These are phyloP conservation scores for Lachancea quebecensis DNA, from an alignment of 805 yeast species.

Conservation along the genomic window DNA sequence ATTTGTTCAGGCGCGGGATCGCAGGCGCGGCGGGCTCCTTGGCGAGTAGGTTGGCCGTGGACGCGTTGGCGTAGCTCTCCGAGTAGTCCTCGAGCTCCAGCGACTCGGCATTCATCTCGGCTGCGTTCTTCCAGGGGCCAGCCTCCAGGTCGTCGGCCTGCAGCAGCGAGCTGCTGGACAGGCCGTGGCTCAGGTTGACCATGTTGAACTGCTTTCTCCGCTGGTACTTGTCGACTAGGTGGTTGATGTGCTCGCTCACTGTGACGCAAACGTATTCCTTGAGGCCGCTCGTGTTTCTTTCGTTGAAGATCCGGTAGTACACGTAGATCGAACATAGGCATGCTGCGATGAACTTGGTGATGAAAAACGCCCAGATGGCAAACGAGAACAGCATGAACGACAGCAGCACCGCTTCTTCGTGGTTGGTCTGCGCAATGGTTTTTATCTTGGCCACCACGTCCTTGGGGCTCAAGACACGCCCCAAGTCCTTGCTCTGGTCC, in stretches of 20 bases:
- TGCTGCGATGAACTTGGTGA: conserved; percentile 49
- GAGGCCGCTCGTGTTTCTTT: conserved; percentile 36
- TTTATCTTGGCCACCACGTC: conserved; percentile 41
- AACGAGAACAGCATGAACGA: conserved; percentile 73
- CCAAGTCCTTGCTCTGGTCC: conserved; percentile 27
- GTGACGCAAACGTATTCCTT: conserved; percentile 56
- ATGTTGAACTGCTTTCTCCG: conserved; percentile 7
- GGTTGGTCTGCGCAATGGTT: conserved; percentile 52
- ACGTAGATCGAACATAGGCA: conserved; percentile 46
- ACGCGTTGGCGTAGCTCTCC: neutral
- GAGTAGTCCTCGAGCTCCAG: neutral
- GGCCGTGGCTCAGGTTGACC: neutral
- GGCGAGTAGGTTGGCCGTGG: conserved; percentile 1
- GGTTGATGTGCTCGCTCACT: conserved; percentile 51
- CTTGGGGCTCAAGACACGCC: conserved; percentile 22
- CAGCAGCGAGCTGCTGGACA: neutral
- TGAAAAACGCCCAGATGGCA: conserved; percentile 64
- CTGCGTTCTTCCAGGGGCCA: neutral
- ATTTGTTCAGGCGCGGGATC: neutral
- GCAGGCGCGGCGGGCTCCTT: neutral
- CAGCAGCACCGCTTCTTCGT: conserved; percentile 61
- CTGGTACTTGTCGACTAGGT: conserved; percentile 29
- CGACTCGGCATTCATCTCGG: neutral
- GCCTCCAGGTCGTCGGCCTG: conserved; percentile 1
- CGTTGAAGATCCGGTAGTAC: conserved; percentile 37